A percentile compares a stretch with the other conserved stretches of the same genome.
Conservation (phyloP, 371 early-diverging fungal genomes). For the Mortierella polycephala region DNA sequence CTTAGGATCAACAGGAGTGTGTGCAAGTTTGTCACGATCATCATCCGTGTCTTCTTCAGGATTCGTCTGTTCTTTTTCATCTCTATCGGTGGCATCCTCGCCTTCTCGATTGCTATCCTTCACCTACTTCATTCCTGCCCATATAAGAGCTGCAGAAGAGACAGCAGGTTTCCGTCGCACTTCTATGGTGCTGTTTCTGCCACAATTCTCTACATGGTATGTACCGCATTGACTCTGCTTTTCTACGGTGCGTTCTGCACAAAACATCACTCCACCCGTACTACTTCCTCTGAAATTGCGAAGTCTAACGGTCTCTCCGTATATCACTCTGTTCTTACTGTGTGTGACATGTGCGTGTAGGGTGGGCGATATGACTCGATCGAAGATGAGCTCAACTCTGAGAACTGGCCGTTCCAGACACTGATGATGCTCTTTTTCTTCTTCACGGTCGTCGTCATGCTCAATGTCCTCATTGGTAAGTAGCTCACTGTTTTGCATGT, state of each 20-base stretch:
- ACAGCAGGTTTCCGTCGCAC: neutral
- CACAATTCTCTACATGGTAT: slow-evolving; percentile 5
- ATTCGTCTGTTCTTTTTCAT: slow-evolving; percentile 9
- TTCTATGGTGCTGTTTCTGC: neutral
- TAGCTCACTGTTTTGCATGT: neutral
- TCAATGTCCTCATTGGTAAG: slow-evolving; percentile 42
- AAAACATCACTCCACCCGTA: too few relatives aligned
- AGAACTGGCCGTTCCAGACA: slow-evolving; percentile 22
- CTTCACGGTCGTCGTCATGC: slow-evolving; percentile 42
- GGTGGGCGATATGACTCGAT: slow-evolving; percentile 44
- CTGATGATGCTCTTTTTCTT: slow-evolving; percentile 42
- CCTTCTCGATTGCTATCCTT: slow-evolving; percentile 4
- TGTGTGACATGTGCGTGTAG: slow-evolving; percentile 1
- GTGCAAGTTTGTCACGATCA: slow-evolving; percentile 11
- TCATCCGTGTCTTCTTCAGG: neutral
- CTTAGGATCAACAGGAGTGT: neutral
- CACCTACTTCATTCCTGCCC: slow-evolving; percentile 2
- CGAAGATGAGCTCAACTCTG: neutral
- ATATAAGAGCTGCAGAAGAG: neutral
- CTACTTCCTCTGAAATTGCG: neutral
- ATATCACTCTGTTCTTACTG: neutral
- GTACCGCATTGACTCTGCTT: neutral
- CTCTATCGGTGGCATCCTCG: slow-evolving; percentile 2
- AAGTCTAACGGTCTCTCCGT: neutral
- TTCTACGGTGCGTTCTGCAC: neutral